Evolutionary conservation across 108 stramenopile species (phyloP), one percentile per base, ranked within the genome.

Genomic region (Discostella stelligeroides): DNA sequence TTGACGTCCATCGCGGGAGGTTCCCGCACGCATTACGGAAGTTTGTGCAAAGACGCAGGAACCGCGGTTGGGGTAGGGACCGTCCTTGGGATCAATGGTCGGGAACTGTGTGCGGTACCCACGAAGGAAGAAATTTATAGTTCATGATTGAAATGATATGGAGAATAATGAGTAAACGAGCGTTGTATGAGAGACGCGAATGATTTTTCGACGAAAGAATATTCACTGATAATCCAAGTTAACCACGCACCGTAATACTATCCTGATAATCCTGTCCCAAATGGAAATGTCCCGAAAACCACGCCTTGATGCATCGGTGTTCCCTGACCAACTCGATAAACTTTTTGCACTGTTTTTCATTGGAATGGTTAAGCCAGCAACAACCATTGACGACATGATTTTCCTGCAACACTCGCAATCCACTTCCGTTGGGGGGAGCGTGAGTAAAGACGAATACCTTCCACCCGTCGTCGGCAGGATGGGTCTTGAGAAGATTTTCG

Each of bases 221-320:
- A n/a, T n/a, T n/a, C n/a, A n/a, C n/a, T n/a, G n/a, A n/a, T n/a
- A n/a, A n/a, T n/a, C 12, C 30, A 11, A 59, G n/a, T n/a, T n/a
- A n/a, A n/a, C n/a, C 13, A 59, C 72, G 65, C 47, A 73, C 65
- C 27, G 79, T 80, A 41, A 85, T 82, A 40, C 47, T 57, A 62
- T 85, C 84, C 41, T 82, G 66, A 43, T 84, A 86, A 60, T 90
- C 92, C 47, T 90, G 90, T 24, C 87, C 81, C 60, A 98, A 85
- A 75, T 98, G 97, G 80, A 97, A 98, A 73, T 98, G 97, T 20
- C 97, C 97, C 11, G 85, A 85, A 47, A 93, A 94, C 97, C 97
- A 98, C 20, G 81, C 89, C 83, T 96, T 97, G 75, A 98, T 90
- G 53, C 68, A 75, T 15, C 75, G 86, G 66, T 96, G 65, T 50